Conservation (phyloP, 2,329 filamentous ascomycete species). For the Ophiosphaerella korrae region DNA sequence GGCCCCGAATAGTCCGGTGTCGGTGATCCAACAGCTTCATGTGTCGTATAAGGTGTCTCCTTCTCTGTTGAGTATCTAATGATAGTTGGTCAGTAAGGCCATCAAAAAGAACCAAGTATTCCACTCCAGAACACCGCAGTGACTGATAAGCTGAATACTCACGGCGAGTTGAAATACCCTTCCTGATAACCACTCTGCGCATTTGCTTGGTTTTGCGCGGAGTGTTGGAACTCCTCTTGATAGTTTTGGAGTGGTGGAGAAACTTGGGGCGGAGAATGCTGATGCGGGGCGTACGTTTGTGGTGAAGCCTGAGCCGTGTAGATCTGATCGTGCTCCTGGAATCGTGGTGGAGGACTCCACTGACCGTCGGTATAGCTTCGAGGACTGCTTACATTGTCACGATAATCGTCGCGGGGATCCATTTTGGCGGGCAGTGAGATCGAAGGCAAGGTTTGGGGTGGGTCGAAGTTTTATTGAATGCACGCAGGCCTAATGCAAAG, state of each 20-base stretch:
- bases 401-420: conserved; percentile 20
- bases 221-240: conserved; percentile 16
- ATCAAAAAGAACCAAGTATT: too few relatives aligned
- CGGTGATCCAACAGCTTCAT: conserved; percentile 5
- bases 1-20: conserved; percentile 32
- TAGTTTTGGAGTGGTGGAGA: conserved; percentile 21
- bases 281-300: conserved; percentile 9
- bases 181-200: conserved; percentile 14
- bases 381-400: conserved; percentile 17
- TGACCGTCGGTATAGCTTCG: conserved; percentile 17
- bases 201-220: conserved; percentile 6
- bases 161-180: conserved; percentile 15
- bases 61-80: conserved; percentile 27
- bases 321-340: conserved; percentile 26
- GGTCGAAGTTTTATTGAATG: conserved; percentile 13
- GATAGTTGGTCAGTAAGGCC: conserved; percentile 8
- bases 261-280: conserved; percentile 18
- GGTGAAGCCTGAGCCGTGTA: conserved; percentile 11
- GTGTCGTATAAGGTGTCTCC: conserved; percentile 20
- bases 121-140: too few relatives aligned
- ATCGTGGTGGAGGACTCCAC: conserved; percentile 27
- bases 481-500: background rate
- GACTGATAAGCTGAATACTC: conserved; percentile 3
- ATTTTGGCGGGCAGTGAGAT: conserved; percentile 13
- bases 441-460: conserved; percentile 6